A percentile compares a stretch with the other conserved stretches of the same genome.
Evolutionary conservation across 768 basidiomycete genomes (phyloP).

Genomic region (Tylopilus felleus): DNA sequence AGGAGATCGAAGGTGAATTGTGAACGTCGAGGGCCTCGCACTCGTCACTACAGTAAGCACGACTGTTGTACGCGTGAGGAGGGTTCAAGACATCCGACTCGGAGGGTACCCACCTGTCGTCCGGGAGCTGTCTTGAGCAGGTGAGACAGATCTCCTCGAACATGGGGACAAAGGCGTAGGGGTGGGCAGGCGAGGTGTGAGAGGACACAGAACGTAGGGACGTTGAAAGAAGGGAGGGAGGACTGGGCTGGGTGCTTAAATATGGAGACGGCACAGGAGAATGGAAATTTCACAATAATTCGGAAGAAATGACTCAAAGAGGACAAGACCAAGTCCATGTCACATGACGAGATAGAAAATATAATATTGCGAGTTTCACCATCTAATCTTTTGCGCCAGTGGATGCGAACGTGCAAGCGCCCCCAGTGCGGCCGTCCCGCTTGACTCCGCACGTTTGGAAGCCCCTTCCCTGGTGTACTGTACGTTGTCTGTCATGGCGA

Average conservation of each 20-base stretch:
- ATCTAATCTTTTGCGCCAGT: slow-evolving; percentile 12
- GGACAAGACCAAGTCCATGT: slow-evolving; percentile 27
- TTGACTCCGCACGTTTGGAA: slow-evolving; percentile 16
- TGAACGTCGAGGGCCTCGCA: slow-evolving; percentile 57
- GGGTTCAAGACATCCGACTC: slow-evolving; percentile 11
- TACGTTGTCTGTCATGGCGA: neutral
- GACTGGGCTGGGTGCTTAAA: slow-evolving; percentile 27
- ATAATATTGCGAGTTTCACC: slow-evolving; percentile 2
- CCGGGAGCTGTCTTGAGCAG: slow-evolving; percentile 63
- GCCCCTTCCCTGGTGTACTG: neutral
- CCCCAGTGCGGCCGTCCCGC: neutral
- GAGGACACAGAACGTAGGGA: slow-evolving; percentile 13
- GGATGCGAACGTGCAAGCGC: slow-evolving; percentile 18
- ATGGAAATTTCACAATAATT: slow-evolving; percentile 37
- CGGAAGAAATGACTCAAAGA: slow-evolving; percentile 33
- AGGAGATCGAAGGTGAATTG: slow-evolving; percentile 65
- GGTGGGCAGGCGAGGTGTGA: neutral
- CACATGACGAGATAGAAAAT: slow-evolving; percentile 17
- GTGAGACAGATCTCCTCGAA: slow-evolving; percentile 77
- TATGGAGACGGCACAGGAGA: slow-evolving; percentile 37
- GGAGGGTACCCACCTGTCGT: slow-evolving; percentile 53
- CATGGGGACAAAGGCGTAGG: slow-evolving; percentile 44
- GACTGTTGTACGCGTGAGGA: slow-evolving; percentile 39
- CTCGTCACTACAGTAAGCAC: slow-evolving; percentile 67
- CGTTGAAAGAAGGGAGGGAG: slow-evolving; percentile 20